Evolutionary conservation across 305 asterid species (phyloP), one percentile per base, ranked within the genome.

Genomic region (Ilex paraguariensis): DNA sequence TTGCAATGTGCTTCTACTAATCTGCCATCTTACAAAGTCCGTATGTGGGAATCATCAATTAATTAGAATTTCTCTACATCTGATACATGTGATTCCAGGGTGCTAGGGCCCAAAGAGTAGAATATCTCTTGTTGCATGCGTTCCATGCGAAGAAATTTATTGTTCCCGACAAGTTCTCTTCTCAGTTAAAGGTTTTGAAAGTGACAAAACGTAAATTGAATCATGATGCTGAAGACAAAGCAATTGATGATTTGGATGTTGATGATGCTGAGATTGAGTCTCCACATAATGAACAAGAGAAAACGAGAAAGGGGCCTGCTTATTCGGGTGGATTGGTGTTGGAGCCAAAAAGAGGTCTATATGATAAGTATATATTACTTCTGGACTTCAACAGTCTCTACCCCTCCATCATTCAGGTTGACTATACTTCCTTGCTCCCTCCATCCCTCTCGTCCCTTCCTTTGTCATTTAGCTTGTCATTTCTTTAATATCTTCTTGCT

Each of bases 331-430:
- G 99, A 61, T 78, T 90, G 70, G 99, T 94, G 73, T 82, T 94
- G 83, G 99, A 94, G 84, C 99, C 99, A 28, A 94, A 90, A 82
- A 85, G 78, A 72, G 99, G 99, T 59, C 82, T 94, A 52, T 94
- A 94, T 69, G 99, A 94, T 80, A 94, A 94, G 77, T 94, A 84
- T 76, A 81, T 87, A 62, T 79, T 94, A 72, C 96, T 94, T 71
- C 80, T 94, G 78, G 99, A 94, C 81, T 94, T 94, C 84, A 94
- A 94, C 87, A 94, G 99, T 78, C 98, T 94, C 67, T 94, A 94
- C 81, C 99, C 99, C 67, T 94, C 99, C 61, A 94, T 94, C 66
- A 94, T 94, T 81, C 99, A 86, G 98, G 99, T 86, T 59, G 71
- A 69, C 60, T 62, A 51, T 70, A 66, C 59, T 65, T 46, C 64